Conservation (phyloP, 2,329 filamentous ascomycete genomes). For the Penicillium verrucosum region DNA sequence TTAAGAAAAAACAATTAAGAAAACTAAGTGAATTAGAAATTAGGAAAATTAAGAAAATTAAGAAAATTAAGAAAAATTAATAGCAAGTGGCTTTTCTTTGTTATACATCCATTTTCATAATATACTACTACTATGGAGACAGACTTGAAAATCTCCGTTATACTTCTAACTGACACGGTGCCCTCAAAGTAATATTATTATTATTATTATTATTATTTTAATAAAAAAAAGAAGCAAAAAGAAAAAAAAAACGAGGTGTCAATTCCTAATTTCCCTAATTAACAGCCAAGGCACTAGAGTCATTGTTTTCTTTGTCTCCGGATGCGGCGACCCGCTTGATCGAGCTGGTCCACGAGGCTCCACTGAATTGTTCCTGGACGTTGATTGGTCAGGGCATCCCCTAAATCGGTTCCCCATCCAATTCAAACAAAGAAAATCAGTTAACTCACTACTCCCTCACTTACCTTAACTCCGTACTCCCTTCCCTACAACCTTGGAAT, state of each 20-base stretch:
- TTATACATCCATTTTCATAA: background rate
- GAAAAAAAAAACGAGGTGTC: background rate
- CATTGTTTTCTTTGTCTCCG: constrained; percentile 30
- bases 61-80: background rate
- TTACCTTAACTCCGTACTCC: too few species aligned
- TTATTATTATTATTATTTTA: too few species aligned
- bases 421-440: constrained; percentile 11
- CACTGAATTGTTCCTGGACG: background rate
- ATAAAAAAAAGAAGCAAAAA: background rate
- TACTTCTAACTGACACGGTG: constrained; percentile 1
- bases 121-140: background rate
- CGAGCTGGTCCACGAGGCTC: background rate
- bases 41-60: background rate
- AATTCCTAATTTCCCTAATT: background rate
- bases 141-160: background rate
- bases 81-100: background rate
- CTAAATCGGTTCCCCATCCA: constrained; percentile 17
- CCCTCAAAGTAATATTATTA: too few species aligned
- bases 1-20: background rate
- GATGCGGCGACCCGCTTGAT: constrained; percentile 22
- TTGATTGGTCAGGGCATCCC: background rate
- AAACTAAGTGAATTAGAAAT: background rate
- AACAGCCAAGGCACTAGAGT: constrained; percentile 13
- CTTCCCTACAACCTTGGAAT: too few species aligned
- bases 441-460: too few species aligned